Percentiles rank a stretch among this genome's conserved stretches.
Conservation (phyloP, 148 eudicot genomes). For the Heliosperma pusillum region DNA sequence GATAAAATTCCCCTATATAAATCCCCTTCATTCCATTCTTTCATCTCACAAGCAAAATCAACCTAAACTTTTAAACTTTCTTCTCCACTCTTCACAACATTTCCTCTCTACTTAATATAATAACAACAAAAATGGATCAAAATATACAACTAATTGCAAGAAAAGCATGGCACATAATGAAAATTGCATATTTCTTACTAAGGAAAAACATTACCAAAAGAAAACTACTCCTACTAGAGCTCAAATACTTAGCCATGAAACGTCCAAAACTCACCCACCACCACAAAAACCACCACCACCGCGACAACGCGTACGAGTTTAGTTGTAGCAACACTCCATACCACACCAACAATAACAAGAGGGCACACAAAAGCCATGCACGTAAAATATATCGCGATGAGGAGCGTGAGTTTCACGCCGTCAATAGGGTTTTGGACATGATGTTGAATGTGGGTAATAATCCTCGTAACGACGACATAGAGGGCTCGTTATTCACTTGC, state of each 20-base stretch:
- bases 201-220: slow-evolving; percentile 56
- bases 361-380: slow-evolving; percentile 2
- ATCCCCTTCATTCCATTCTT: slow-evolving; percentile 3
- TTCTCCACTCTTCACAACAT: background rate
- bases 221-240: slow-evolving; percentile 48
- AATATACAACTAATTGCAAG: slow-evolving; percentile 45
- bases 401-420: slow-evolving; percentile 23
- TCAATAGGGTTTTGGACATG: slow-evolving; percentile 43
- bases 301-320: slow-evolving; percentile 64
- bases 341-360: slow-evolving; percentile 16
- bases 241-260: slow-evolving; percentile 50
- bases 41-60: slow-evolving; percentile 3
- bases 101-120: slow-evolving; percentile 1
- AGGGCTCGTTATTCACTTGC: slow-evolving; percentile 2
- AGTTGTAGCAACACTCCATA: slow-evolving; percentile 78
- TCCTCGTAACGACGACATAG: slow-evolving; percentile 6
- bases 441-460: slow-evolving; percentile 16
- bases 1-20: slow-evolving; percentile 16
- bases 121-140: slow-evolving; percentile 45
- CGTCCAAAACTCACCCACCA: slow-evolving; percentile 53
- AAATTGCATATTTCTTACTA: slow-evolving; percentile 49
- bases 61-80: background rate
- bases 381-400: background rate
- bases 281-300: slow-evolving; percentile 23
- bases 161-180: slow-evolving; percentile 46